Evolutionary conservation across 305 asterid species (phyloP).

Genomic region (Caryopteris hybrid): DNA sequence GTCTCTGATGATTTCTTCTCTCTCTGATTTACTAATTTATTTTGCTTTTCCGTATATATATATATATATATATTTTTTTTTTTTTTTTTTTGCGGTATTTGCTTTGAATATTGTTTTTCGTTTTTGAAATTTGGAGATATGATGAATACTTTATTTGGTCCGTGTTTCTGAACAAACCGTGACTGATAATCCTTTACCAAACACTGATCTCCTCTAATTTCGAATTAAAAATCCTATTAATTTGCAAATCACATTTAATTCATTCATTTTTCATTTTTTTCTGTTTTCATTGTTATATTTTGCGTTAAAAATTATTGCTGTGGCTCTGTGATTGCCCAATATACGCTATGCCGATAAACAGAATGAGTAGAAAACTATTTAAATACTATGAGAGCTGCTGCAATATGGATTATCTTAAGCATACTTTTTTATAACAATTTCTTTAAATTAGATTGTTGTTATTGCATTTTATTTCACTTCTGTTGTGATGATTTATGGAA

Average conservation of each 20-base stretch:
- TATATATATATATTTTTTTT: background rate
- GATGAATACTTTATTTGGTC: conserved; percentile 63
- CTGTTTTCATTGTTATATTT: background rate
- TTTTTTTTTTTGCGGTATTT: background rate
- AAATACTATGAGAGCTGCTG: conserved; percentile 31
- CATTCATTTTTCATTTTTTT: background rate
- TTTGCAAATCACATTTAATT: background rate
- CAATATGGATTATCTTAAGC: background rate
- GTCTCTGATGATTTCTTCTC: conserved; percentile 64
- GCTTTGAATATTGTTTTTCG: background rate
- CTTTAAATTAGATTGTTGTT: no score
- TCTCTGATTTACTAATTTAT: background rate
- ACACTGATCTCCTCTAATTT: conserved; percentile 16
- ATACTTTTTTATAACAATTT: no score
- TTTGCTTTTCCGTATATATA: background rate
- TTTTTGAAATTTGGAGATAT: conserved; percentile 24
- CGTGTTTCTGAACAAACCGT: conserved; percentile 73
- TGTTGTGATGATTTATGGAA: conserved; percentile 53
- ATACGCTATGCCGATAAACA: conserved; percentile 54
- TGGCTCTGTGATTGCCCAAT: conserved; percentile 45
- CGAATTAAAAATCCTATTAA: no score
- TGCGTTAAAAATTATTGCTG: background rate
- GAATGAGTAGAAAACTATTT: conserved; percentile 27
- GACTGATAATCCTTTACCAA: conserved; percentile 50
- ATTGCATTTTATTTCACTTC: background rate